Evolutionary conservation across 768 basidiomycete species (phyloP), one percentile per base, ranked within the genome.

Genomic region (Pulveroboletus ravenelii): DNA sequence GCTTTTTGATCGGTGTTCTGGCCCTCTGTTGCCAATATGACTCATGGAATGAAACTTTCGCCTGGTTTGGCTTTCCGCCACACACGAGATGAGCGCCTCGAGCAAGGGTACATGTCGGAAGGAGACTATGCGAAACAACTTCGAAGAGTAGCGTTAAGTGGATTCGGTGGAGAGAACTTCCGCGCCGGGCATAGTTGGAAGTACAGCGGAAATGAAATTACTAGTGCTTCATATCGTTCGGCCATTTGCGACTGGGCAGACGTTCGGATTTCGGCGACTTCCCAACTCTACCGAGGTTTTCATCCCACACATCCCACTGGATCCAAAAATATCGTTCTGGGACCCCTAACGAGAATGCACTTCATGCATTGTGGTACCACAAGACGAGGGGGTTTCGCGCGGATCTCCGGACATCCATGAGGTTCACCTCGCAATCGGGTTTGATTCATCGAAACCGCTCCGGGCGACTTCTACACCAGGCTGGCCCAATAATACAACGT

Each of bases 1-100:
- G 13, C 35, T 1, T n/a, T 36, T 7, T 47, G 57, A 60, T 60
- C 61, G 48, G 45, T 39, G 36, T 54, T 43, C 20, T 39, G 46
- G 25, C 37, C 18, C 20, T 14, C 25, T 42, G 12, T 44, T 23
- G 8, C 23, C n/a, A 10, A 31, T 5, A 29, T 18, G n/a, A 10
- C 23, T 17, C 27, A 14, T 44, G 41, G 37, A 47, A 58, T 44
- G 48, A 57, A 56, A 50, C 32, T 30, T 17, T 7, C 5, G 32
- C 40, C 27, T 9, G 34, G 10, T 18, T 14, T 13, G 8, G 10
- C 20, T 34, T 42, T 34, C 29, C 15, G 25, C 29, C 55, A 52
- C 49, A 17, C 14, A 57, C 20, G 5, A 39, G 7, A 34, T 43
- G 32, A 42, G 43, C 27, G 43, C 25, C 39, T 39, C 0, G 2